These are phyloP conservation scores for Acanthamoeba castellanii DNA, from an alignment of 208 protist genomes.

Conservation along the genomic window DNA sequence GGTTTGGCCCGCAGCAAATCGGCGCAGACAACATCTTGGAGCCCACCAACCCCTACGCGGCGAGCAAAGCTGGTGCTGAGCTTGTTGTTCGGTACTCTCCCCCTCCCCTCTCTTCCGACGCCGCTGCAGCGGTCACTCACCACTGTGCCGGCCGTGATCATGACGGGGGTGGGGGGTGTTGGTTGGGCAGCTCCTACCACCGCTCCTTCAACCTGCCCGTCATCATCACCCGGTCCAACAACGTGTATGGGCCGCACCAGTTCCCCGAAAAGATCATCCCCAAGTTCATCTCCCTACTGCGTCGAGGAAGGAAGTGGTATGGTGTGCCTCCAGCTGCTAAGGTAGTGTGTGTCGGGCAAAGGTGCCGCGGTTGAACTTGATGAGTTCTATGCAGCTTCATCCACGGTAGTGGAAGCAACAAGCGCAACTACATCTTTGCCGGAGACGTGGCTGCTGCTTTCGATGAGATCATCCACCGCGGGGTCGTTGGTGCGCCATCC, in stretches of 20 bases:
- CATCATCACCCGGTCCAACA: constrained; percentile 96
- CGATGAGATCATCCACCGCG: constrained; percentile 89
- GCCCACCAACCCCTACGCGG: constrained; percentile 97
- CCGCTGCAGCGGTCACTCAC: neutral
- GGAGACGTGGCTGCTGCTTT: constrained; percentile 91
- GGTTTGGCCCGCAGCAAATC: neutral
- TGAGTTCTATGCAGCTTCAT: constrained; percentile 74
- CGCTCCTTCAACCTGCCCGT: constrained; percentile 94
- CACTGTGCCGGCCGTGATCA: too few relatives aligned
- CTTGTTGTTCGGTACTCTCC: constrained; percentile 75
- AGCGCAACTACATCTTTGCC: constrained; percentile 88
- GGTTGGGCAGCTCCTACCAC: constrained; percentile 85
- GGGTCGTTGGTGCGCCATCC: constrained; percentile 83
- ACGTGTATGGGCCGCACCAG: constrained; percentile 94
- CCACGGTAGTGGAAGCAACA: constrained; percentile 80
- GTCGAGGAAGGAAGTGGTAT: constrained; percentile 85
- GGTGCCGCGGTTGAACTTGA: constrained; percentile 79
- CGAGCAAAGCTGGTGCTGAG: constrained; percentile 87
- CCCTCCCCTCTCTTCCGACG: too few relatives aligned
- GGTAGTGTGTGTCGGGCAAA: neutral
- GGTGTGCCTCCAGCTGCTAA: constrained; percentile 29
- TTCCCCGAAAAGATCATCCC: constrained; percentile 94
- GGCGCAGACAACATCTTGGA: constrained; percentile 86
- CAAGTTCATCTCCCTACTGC: constrained; percentile 89
- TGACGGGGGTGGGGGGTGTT: too few relatives aligned